Evolutionary conservation across 306 rosid species (phyloP).

Genomic region (Corylus heterophylla): DNA sequence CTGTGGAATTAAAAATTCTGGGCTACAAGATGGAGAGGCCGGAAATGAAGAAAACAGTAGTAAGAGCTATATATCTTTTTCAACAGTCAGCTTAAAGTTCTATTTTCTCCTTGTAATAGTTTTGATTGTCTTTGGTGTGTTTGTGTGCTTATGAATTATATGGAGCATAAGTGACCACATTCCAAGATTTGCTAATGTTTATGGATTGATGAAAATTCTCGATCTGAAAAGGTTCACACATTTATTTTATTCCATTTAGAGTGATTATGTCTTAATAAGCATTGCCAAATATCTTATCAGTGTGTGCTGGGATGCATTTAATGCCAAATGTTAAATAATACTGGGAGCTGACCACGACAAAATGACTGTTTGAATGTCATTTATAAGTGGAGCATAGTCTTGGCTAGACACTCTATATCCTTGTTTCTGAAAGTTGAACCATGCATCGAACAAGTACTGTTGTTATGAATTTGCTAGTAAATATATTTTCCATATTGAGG

Average conservation of each 20-base stretch:
- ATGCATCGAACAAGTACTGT: not conserved
- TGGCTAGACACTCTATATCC: not conserved
- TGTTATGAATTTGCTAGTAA: not conserved
- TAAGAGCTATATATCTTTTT: constrained; percentile 44
- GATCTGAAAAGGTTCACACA: not conserved
- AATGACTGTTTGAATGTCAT: not conserved
- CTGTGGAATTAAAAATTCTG: constrained; percentile 83
- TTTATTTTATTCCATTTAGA: not conserved
- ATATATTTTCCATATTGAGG: not conserved
- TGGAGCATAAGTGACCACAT: not conserved
- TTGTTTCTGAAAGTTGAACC: not conserved
- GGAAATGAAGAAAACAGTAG: constrained; percentile 71
- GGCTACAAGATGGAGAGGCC: constrained; percentile 76
- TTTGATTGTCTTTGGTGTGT: constrained; percentile 9
- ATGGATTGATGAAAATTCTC: not conserved
- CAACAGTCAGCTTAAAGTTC: constrained; percentile 20
- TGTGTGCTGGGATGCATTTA: not conserved
- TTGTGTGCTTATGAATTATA: constrained; percentile 4
- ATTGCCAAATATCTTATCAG: not conserved
- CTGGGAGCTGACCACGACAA: not conserved
- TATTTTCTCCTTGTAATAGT: constrained; percentile 11
- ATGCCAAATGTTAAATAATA: not conserved
- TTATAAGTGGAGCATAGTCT: too few relatives aligned
- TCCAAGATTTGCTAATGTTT: not conserved
- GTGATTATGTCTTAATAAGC: not conserved